These are phyloP conservation scores for Dryadomyces sulphureus DNA, from an alignment of 2,329 filamentous ascomycete species.

Conservation along the genomic window DNA sequence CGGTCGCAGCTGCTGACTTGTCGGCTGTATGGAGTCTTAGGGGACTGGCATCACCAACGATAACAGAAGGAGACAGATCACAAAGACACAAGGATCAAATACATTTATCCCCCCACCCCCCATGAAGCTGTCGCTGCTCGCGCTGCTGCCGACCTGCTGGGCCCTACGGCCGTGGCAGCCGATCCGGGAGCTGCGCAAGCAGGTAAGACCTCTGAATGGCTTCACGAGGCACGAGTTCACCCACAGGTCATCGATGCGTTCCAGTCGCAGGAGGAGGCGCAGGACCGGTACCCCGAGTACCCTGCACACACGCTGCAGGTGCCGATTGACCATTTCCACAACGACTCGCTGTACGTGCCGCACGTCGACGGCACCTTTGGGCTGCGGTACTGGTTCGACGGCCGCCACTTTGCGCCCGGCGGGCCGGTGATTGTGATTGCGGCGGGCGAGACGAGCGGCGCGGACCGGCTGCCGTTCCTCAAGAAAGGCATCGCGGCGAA, in stretches of 20 bases:
- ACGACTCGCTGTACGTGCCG: slow-evolving; percentile 62
- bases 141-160: neutral
- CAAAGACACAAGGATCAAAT: no score
- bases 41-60: no score
- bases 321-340: slow-evolving; percentile 70
- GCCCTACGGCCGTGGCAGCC: slow-evolving; percentile 8
- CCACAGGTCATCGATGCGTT: no score
- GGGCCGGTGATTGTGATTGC: slow-evolving; percentile 70
- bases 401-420: slow-evolving; percentile 56
- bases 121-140: slow-evolving; percentile 1
- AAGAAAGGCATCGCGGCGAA: slow-evolving; percentile 65
- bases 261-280: no score
- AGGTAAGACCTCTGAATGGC: neutral
- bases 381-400: slow-evolving; percentile 74
- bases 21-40: no score
- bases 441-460: slow-evolving; percentile 53
- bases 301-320: slow-evolving; percentile 27
- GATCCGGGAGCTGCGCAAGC: slow-evolving; percentile 5
- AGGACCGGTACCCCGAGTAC: slow-evolving; percentile 14
- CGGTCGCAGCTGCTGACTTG: no score
- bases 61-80: no score
- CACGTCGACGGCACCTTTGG: slow-evolving; percentile 54
- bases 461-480: slow-evolving; percentile 51
- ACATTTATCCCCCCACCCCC: no score
- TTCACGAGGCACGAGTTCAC: no score